Conservation (phyloP, 208 protist species). For the Leishmania aethiopica region DNA sequence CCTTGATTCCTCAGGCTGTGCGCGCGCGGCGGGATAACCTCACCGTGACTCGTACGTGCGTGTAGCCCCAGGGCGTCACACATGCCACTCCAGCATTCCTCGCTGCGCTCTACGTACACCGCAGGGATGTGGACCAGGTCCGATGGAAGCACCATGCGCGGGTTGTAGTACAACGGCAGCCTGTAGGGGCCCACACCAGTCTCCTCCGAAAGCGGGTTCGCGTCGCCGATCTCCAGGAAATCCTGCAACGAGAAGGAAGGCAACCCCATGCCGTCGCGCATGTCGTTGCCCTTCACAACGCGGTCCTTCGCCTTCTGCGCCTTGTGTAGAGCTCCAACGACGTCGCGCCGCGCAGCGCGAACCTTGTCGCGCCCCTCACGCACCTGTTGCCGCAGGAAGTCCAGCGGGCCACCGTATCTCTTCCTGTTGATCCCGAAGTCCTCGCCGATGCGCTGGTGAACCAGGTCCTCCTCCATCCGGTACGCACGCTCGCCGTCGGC, state of each 20-base stretch:
- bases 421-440: constrained; percentile 33
- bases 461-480: constrained; percentile 31
- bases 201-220: constrained; percentile 25
- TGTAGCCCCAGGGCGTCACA: constrained; percentile 24
- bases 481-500: constrained; percentile 26
- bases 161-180: constrained; percentile 32
- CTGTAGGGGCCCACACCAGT: constrained; percentile 10
- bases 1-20: constrained; percentile 7
- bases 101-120: constrained; percentile 30
- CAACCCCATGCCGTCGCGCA: background rate
- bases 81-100: constrained; percentile 41
- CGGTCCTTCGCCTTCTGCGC: constrained; percentile 24
- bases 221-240: constrained; percentile 23
- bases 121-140: constrained; percentile 45
- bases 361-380: constrained; percentile 23
- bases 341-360: constrained; percentile 19
- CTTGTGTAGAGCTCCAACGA: constrained; percentile 37
- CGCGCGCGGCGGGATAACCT: constrained; percentile 20
- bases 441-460: constrained; percentile 29
- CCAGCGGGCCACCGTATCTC: constrained; percentile 18
- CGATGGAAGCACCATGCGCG: constrained; percentile 26
- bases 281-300: background rate
- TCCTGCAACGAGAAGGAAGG: constrained; percentile 30
- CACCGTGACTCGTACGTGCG: background rate
- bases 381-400: constrained; percentile 26